Evolutionary conservation across 2,329 filamentous ascomycete species (phyloP), one percentile per base, ranked within the genome.

Genomic region (Tolypocladium cylindrosporum): DNA sequence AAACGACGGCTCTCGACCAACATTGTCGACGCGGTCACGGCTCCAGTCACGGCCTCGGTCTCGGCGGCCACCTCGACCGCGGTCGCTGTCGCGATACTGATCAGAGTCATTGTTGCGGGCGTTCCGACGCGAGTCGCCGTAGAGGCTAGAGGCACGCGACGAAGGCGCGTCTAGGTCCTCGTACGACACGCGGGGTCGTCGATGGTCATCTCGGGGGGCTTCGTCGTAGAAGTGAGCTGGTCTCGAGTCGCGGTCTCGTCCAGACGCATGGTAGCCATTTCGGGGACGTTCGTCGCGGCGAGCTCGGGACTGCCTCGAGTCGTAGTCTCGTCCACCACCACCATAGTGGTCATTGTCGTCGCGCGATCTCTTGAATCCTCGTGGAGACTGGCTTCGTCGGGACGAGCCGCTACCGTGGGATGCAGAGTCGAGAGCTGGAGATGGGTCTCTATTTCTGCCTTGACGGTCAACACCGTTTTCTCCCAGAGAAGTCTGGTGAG

Each of bases 401-500:
- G 71, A 69, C 21, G 71, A 71, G 63, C 67, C 69, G 66, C 71
- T 74, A 64, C 74, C 66, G 67, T 73, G 77, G 54, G 76, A 72
- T 61, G 71, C 70, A 63, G 73, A 68, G 69, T 76, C 76, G 74
- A 75, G 68, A 51, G 82, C 80, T 65, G 83, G 83, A 62, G 83
- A 84, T 69, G 82, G 81, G 66, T 76, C 70, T 79, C 79, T 82
- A 77, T 76, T 81, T 92, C 91, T 96, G 89, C 88, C 83, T 82
- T 81, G 85, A 84, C 88, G 89, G 90, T 96, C 89, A 96, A 96
- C 87, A 84, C 82, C 86, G 84, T 79, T 86, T 87, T 85, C 82
- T 83, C 86, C 84, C 81, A 83, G 77, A 41, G 75, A 81, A 82
- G 81, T 82, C 79, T 81, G 86, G 84, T 86, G 88, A 87, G 88